phyloP scores from a whole-genome alignment of 495 filamentous ascomycete species.

The Geoglossum glabrum region DNA sequence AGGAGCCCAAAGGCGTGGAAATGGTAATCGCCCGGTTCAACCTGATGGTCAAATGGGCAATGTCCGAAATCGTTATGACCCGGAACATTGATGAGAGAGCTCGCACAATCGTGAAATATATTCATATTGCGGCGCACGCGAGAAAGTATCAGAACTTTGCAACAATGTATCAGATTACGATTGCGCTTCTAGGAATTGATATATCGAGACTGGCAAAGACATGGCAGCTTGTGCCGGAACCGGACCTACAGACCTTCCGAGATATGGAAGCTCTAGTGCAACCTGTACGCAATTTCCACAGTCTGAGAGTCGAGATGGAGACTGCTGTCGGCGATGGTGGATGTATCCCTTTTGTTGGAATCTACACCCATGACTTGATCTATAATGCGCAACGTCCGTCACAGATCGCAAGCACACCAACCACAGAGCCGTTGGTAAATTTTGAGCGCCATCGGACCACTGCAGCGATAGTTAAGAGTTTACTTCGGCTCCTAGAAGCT shows the following conservation, averaged over 20 bases:
- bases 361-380: slow-evolving; percentile 92
- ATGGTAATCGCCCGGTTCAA: slow-evolving; percentile 95
- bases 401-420: slow-evolving; percentile 35
- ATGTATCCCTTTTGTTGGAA: slow-evolving; percentile 88
- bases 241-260: slow-evolving; percentile 49
- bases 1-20: slow-evolving; percentile 72
- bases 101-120: slow-evolving; percentile 68
- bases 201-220: slow-evolving; percentile 55
- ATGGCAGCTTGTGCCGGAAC: slow-evolving; percentile 55
- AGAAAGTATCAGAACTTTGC: slow-evolving; percentile 82
- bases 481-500: slow-evolving; percentile 78
- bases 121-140: slow-evolving; percentile 77
- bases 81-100: slow-evolving; percentile 63
- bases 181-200: slow-evolving; percentile 73
- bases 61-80: slow-evolving; percentile 81
- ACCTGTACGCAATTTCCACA: slow-evolving; percentile 78
- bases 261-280: slow-evolving; percentile 73
- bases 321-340: slow-evolving; percentile 51
- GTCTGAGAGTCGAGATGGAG: slow-evolving; percentile 84
- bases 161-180: slow-evolving; percentile 85
- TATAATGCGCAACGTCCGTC: slow-evolving; percentile 84
- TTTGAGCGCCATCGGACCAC: slow-evolving; percentile 85
- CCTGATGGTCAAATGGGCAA: slow-evolving; percentile 90
- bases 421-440: slow-evolving; percentile 61
- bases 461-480: slow-evolving; percentile 80